Conservation (phyloP, 495 filamentous ascomycete species). For the Penicillium subrubescens region DNA sequence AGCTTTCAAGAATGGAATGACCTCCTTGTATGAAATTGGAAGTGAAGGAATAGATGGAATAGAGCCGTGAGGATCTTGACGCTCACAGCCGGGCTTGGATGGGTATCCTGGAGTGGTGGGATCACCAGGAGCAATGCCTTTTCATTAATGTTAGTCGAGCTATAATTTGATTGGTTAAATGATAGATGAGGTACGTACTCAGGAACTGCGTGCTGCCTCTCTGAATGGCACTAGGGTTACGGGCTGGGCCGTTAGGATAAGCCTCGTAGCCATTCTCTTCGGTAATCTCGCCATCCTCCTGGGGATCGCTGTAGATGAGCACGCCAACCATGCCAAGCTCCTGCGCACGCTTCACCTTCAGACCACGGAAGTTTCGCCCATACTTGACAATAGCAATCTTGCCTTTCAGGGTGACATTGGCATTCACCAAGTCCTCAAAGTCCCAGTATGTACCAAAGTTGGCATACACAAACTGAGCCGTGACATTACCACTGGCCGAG, state of each 20-base stretch:
- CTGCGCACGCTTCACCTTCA: conserved; percentile 91
- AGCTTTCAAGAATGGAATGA: conserved; percentile 79
- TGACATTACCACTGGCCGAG: conserved; percentile 88
- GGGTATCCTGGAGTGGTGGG: conserved; percentile 93
- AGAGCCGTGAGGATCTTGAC: conserved; percentile 64
- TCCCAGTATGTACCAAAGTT: conserved; percentile 88
- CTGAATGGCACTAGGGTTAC: conserved; percentile 88
- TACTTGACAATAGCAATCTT: conserved; percentile 90
- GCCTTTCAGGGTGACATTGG: conserved; percentile 74
- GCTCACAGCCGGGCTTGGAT: conserved; percentile 85
- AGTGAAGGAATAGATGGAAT: conserved; percentile 89
- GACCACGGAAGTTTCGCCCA: conserved; percentile 80
- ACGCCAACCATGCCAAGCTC: conserved; percentile 90
- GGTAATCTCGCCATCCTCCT: conserved; percentile 80
- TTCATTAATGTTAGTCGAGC: background rate
- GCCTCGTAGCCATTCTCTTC: conserved; percentile 76
- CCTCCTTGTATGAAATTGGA: conserved; percentile 87
- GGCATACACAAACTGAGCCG: conserved; percentile 77
- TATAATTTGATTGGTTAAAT: background rate
- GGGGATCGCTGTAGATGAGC: conserved; percentile 85
- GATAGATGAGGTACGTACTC: conserved; percentile 44
- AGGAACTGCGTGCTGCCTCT: conserved; percentile 88
- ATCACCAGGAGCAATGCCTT: conserved; percentile 65
- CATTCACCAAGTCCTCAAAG: conserved; percentile 78
- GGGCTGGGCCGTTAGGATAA: conserved; percentile 86